Conservation (phyloP, 805 yeast genomes). For the Saccharomyces kudriavzevii region DNA sequence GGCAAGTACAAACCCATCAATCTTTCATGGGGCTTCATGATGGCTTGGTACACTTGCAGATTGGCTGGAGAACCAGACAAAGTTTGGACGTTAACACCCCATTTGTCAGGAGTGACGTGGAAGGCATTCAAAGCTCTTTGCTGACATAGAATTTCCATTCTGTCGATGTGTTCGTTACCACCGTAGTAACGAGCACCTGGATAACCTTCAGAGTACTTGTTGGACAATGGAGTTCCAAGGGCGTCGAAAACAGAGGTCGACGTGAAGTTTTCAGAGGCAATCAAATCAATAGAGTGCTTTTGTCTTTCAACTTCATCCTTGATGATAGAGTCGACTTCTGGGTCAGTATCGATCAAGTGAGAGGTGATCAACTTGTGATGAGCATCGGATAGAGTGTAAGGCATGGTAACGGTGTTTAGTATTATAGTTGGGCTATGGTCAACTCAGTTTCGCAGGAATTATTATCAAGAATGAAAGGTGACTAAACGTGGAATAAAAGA, state of each 20-base stretch:
- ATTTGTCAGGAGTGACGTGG: constrained; percentile 63
- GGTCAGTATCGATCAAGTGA: constrained; percentile 55
- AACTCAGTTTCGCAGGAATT: not conserved
- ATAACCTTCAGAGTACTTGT: constrained; percentile 98
- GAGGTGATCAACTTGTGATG: constrained; percentile 62
- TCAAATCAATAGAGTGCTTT: constrained; percentile 84
- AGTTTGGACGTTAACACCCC: constrained; percentile 98
- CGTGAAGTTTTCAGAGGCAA: constrained; percentile 96
- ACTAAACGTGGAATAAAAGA: not conserved
- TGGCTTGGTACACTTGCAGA: constrained; percentile 90
- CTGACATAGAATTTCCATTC: constrained; percentile 88
- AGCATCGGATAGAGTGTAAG: constrained; percentile 35
- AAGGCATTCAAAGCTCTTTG: constrained; percentile 90
- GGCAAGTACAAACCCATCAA: constrained; percentile 97
- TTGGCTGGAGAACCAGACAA: constrained; percentile 97
- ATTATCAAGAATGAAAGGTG: not conserved
- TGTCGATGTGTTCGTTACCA: constrained; percentile 94
- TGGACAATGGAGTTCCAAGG: constrained; percentile 94
- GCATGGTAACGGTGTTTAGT: not conserved
- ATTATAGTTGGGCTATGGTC: not conserved
- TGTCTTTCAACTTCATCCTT: constrained; percentile 84
- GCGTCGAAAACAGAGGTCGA: constrained; percentile 93
- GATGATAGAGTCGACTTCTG: constrained; percentile 67
- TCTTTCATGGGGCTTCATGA: constrained; percentile 92
- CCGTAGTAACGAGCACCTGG: constrained; percentile 99